Percentiles rank a stretch among this genome's conserved stretches.
Conservation (phyloP, 2,329 filamentous ascomycete genomes). For the Diaporthe humulicola region DNA sequence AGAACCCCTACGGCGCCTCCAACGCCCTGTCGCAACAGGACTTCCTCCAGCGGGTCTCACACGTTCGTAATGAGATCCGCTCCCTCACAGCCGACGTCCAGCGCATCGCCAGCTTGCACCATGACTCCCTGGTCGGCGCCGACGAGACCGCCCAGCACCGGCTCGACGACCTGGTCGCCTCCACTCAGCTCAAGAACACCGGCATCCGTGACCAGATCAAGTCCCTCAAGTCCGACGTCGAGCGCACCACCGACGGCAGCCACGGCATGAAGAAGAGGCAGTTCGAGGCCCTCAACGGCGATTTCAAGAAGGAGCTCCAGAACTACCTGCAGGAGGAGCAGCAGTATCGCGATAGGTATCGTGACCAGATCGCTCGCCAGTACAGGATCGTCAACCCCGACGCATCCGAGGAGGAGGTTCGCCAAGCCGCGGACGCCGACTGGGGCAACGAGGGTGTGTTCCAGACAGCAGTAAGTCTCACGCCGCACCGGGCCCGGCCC, state of each 20-base stretch:
- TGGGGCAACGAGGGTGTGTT: slow-evolving; percentile 87
- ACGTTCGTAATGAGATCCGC: slow-evolving; percentile 76
- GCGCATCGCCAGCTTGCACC: slow-evolving; percentile 77
- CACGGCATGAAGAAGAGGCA: slow-evolving; percentile 79
- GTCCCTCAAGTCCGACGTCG: slow-evolving; percentile 77
- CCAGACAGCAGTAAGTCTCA: slow-evolving; percentile 78
- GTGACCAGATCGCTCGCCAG: slow-evolving; percentile 84
- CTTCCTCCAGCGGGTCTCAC: slow-evolving; percentile 77
- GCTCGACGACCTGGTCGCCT: slow-evolving; percentile 76
- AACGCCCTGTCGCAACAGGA: slow-evolving; percentile 71
- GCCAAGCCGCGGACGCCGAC: slow-evolving; percentile 76
- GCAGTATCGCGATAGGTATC: slow-evolving; percentile 77
- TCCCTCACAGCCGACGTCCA: slow-evolving; percentile 76
- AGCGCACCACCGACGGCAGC: slow-evolving; percentile 70
- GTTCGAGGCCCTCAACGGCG: slow-evolving; percentile 76
- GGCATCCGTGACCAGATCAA: slow-evolving; percentile 85
- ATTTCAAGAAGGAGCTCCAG: slow-evolving; percentile 79
- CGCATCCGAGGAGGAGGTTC: slow-evolving; percentile 80
- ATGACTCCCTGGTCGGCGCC: slow-evolving; percentile 77
- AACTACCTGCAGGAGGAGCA: slow-evolving; percentile 80
- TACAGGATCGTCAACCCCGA: slow-evolving; percentile 87
- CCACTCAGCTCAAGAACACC: slow-evolving; percentile 81
- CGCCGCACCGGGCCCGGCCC: neutral
- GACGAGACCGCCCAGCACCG: slow-evolving; percentile 68
- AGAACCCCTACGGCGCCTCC: slow-evolving; percentile 45